A percentile compares a stretch with the other conserved stretches of the same genome.
phyloP scores from a whole-genome alignment of 106 monocot species.

The Agapanthus africanus region DNA sequence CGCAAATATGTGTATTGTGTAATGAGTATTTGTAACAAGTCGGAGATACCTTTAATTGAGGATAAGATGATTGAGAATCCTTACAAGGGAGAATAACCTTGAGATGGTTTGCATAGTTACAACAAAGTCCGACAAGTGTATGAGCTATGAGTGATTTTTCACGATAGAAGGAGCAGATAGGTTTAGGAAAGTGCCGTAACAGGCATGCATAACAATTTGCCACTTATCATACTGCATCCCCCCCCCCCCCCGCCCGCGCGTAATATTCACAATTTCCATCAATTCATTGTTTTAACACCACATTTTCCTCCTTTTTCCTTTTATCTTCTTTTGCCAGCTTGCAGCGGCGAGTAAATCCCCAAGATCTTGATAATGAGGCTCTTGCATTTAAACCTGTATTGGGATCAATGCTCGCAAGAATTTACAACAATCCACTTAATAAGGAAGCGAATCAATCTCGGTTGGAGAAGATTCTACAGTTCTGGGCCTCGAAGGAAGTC shows the following conservation, averaged over 20 bases:
- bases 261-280: neutral
- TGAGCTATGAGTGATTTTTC: neutral
- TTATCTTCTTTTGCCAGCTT: constrained; percentile 36
- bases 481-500: constrained; percentile 94
- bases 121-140: no score
- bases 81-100: neutral
- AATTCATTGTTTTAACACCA: neutral
- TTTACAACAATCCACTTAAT: constrained; percentile 80
- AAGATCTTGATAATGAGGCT: constrained; percentile 88
- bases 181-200: no score
- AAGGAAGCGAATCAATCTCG: constrained; percentile 66
- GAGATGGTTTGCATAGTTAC: no score
- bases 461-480: constrained; percentile 72
- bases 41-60: neutral
- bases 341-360: constrained; percentile 65
- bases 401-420: constrained; percentile 82
- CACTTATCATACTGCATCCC: no score
- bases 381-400: constrained; percentile 82
- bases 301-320: neutral
- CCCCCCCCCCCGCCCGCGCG: no score
- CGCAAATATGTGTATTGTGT: no score
- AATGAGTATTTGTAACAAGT: no score
- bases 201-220: no score
- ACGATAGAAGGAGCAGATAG: neutral
- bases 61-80: neutral